Evolutionary conservation across 768 basidiomycete species (phyloP).

Genomic region (Serendipita indica): DNA sequence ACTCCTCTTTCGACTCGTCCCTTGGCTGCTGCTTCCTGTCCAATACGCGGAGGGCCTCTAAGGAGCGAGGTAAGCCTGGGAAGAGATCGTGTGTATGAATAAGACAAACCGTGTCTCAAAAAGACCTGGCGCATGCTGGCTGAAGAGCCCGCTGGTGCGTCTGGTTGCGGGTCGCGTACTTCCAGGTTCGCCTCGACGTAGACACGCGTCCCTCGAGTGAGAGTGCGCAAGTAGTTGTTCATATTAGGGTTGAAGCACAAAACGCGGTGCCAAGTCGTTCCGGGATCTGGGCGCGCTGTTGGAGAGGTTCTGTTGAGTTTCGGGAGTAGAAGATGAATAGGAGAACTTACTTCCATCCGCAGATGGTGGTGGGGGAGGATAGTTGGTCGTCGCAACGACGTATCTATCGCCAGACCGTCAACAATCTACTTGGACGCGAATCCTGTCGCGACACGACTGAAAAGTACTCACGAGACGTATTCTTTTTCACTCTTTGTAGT

Average conservation of each 20-base stretch:
- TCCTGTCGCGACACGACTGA: no score
- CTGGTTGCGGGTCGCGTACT: slow-evolving; percentile 43
- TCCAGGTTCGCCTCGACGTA: slow-evolving; percentile 72
- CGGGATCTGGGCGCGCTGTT: slow-evolving; percentile 37
- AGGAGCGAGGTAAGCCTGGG: no score
- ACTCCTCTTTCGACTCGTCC: no score
- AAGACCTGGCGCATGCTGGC: slow-evolving; percentile 71
- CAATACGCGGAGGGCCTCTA: no score
- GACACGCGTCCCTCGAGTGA: slow-evolving; percentile 59
- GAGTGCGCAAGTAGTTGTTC: slow-evolving; percentile 47
- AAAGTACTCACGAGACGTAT: slow-evolving; percentile 48
- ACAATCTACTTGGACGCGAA: background rate
- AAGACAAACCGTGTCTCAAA: slow-evolving; percentile 52
- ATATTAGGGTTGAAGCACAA: slow-evolving; percentile 50
- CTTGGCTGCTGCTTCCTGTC: no score
- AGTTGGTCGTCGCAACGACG: slow-evolving; percentile 58
- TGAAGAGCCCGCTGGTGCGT: slow-evolving; percentile 49
- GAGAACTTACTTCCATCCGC: slow-evolving; percentile 46
- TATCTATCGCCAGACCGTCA: slow-evolving; percentile 43
- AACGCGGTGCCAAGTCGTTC: slow-evolving; percentile 62
- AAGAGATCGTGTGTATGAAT: background rate
- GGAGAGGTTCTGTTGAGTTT: background rate
- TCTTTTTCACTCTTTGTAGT: slow-evolving; percentile 60
- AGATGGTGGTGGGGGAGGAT: slow-evolving; percentile 38
- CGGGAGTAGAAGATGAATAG: background rate